Evolutionary conservation across 495 filamentous ascomycete genomes (phyloP).

Genomic region (Tirmania nivea): DNA sequence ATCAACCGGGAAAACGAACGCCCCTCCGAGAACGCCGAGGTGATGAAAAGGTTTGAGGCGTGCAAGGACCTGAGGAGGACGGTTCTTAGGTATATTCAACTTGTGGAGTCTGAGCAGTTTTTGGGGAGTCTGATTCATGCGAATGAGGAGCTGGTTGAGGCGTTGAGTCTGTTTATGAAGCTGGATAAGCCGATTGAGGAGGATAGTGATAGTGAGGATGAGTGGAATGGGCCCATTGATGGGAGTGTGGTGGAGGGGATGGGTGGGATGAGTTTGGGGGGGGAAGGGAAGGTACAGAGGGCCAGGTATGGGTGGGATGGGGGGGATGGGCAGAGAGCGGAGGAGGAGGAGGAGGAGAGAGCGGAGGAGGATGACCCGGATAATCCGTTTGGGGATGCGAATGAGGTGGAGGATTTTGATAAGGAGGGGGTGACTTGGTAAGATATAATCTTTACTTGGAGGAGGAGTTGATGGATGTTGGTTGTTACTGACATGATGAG

Average conservation of each 20-base stretch:
- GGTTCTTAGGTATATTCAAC: conserved; percentile 72
- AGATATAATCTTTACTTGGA: neutral
- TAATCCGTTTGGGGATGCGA: conserved; percentile 34
- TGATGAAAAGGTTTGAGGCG: conserved; percentile 54
- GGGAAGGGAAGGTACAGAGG: conserved; percentile 21
- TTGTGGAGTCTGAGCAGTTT: conserved; percentile 63
- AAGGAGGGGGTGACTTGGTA: neutral
- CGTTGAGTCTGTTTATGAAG: conserved; percentile 83
- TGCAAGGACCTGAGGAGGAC: conserved; percentile 70
- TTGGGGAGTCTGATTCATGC: conserved; percentile 60
- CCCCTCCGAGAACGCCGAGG: conserved; percentile 63
- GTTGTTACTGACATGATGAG: too few species aligned
- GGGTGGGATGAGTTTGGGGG: conserved; percentile 23
- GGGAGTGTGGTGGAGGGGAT: conserved; percentile 22
- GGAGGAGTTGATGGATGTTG: too few species aligned
- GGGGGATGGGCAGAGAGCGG: conserved; percentile 24
- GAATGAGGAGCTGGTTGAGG: conserved; percentile 72
- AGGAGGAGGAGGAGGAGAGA: conserved; percentile 29
- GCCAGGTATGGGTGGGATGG: conserved; percentile 25
- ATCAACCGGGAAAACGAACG: conserved; percentile 79
- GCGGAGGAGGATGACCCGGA: conserved; percentile 39
- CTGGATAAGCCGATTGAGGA: conserved; percentile 89
- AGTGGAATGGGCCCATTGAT: conserved; percentile 34
- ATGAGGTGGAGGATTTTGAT: neutral
- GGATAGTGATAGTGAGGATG: conserved; percentile 80